phyloP scores from a whole-genome alignment of 805 yeast species.

The Millerozyma acaciae region DNA sequence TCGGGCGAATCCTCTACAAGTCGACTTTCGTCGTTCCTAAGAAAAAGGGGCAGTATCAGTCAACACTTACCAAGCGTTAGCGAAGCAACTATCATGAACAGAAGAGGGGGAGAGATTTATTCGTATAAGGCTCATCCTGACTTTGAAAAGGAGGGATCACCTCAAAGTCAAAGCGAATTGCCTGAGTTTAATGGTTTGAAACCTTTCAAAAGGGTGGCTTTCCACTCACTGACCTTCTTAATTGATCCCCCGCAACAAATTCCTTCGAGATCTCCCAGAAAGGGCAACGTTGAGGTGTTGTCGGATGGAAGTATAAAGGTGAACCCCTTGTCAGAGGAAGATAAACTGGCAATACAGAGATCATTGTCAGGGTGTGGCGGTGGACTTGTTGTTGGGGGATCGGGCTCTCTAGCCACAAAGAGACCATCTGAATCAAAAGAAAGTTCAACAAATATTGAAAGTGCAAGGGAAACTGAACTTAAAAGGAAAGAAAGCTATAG shows the following conservation, averaged over 20 bases:
- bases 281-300: conserved; percentile 65
- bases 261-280: conserved; percentile 78
- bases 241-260: conserved; percentile 77
- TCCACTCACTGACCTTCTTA: conserved; percentile 38
- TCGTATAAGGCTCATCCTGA: neutral
- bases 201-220: conserved; percentile 41
- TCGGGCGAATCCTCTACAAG: conserved; percentile 8
- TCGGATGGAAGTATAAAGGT: conserved; percentile 52
- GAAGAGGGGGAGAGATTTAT: too few relatives aligned
- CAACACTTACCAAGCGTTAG: conserved; percentile 5
- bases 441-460: conserved; percentile 1
- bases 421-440: conserved; percentile 9
- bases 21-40: conserved; percentile 27
- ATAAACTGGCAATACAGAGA: conserved; percentile 41
- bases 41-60: conserved; percentile 18
- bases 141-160: neutral
- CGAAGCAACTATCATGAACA: conserved; percentile 13
- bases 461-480: conserved; percentile 18
- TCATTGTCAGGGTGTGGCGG: conserved; percentile 44
- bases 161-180: conserved; percentile 5
- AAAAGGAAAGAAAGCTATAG: conserved; percentile 12
- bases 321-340: conserved; percentile 53
- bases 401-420: conserved; percentile 57
- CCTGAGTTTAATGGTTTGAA: conserved; percentile 29
- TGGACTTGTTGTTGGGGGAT: conserved; percentile 77